Base-by-base conservation (phyloP, 768 basidiomycete genomes). In the Amanita pseudoporphyria region DNA sequence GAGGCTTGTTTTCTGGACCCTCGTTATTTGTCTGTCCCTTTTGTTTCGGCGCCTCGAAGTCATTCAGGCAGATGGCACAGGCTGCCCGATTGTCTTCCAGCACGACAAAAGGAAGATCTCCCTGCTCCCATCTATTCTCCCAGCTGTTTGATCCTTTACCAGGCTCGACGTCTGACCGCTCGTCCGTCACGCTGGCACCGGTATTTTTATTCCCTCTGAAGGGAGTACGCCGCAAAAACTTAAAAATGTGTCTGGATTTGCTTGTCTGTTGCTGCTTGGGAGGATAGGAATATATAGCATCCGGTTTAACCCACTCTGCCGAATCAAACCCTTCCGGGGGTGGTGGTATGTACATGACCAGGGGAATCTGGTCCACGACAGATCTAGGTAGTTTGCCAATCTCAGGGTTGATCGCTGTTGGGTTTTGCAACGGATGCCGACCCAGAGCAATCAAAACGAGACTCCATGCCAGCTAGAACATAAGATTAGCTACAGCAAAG, bases 281-380 rank as follows among this genome's bases (percentile, higher is more conserved):
- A 19, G 86, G 84, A 61, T 87, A 85, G 0, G 68, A 64, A 51
- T 86, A 75, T 12, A 72, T 59, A n/a, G 71, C 60, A 19, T 72
- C 64, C 1, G 78, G 75, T 19, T 60, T 52, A 62, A 67, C 39
- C 53, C 59, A 36, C 53, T 56, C 21, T 56, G 63, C 49, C 61
- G 58, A 69, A 41, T 78, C 76, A 43, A 43, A 43, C 13, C 49
- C 49, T 14, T 19, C 22, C 0, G 84, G 84, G 3, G 87, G 85
- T 0, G 86, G 76, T 4, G 87, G 87, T 33, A 92, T 90, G 64
- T 90, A 92, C 54, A 88, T 76, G 22, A 90, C 88, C 18, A 91
- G 73, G 1, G 89, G 89, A 33, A 92, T 90, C 43, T 74, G 74
- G 48, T 90, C 84, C 19, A 92, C 87, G 6, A 82, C 66, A 5